Evolutionary conservation across 306 rosid species (phyloP).

Genomic region (Delonix regia): DNA sequence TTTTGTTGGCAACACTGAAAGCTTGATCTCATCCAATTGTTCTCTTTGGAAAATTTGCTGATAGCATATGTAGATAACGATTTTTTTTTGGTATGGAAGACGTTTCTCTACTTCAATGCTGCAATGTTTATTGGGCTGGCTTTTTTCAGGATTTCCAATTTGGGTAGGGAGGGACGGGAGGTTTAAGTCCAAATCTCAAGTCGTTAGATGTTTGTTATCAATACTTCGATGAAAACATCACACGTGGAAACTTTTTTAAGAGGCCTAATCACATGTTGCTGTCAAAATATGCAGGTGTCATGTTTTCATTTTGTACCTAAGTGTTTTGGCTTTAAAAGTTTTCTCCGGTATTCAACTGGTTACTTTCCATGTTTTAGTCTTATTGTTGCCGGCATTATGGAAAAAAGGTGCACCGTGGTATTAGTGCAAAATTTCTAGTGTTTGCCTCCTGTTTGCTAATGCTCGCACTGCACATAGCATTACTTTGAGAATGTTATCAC

Average conservation of each 20-base stretch:
- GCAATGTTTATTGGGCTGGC: not conserved
- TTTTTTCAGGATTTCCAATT: not conserved
- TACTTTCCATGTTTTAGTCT: slow-evolving; percentile 24
- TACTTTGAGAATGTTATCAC: slow-evolving; percentile 43
- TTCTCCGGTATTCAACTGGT: not conserved
- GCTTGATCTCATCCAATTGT: not conserved
- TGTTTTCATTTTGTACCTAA: not conserved
- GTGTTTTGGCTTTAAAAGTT: not conserved
- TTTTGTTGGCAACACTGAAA: slow-evolving; percentile 28
- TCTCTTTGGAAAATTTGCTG: slow-evolving; percentile 18
- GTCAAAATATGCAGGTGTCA: not conserved
- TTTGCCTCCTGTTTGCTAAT: slow-evolving; percentile 18
- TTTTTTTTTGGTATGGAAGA: not conserved
- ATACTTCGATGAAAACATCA: not conserved
- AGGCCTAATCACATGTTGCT: not conserved
- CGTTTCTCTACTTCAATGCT: slow-evolving; percentile 3
- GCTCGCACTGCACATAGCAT: slow-evolving; percentile 26
- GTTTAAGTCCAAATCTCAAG: not conserved
- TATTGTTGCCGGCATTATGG: not conserved
- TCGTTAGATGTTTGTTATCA: not conserved
- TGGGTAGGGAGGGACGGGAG: not conserved
- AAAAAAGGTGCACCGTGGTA: not conserved
- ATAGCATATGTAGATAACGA: not conserved
- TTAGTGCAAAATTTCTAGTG: slow-evolving; percentile 4
- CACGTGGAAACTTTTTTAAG: not conserved